phyloP scores from a whole-genome alignment of 371 early-diverging fungal genomes.

The Circinella minor region DNA sequence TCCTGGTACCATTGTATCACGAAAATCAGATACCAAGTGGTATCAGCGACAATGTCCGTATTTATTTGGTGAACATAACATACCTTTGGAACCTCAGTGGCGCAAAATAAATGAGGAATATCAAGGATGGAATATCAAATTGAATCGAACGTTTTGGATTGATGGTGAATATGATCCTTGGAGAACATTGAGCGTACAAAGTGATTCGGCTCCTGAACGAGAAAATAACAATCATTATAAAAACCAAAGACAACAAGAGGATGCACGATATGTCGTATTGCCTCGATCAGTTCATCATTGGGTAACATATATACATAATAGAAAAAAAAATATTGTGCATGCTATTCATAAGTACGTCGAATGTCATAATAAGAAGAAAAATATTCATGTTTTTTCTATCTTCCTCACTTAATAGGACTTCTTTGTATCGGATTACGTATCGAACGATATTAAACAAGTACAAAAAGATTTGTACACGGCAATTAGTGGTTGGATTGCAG shows the following conservation, averaged over 20 bases:
- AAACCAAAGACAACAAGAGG: constrained; percentile 4
- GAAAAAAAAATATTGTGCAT: too few species aligned
- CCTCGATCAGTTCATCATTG: constrained; percentile 29
- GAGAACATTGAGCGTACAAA: constrained; percentile 29
- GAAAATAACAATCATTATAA: neutral
- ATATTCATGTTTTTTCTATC: neutral
- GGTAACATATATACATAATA: constrained; percentile 12
- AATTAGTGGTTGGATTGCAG: constrained; percentile 18
- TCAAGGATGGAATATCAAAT: constrained; percentile 53
- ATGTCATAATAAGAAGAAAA: too few species aligned
- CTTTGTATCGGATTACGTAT: constrained; percentile 17
- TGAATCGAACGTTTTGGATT: constrained; percentile 56
- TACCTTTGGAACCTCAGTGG: constrained; percentile 36
- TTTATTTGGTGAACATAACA: constrained; percentile 43
- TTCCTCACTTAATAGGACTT: constrained; percentile 20
- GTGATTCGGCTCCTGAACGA: constrained; percentile 24
- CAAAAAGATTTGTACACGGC: constrained; percentile 10
- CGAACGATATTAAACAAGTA: constrained; percentile 9
- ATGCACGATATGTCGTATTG: constrained; percentile 22
- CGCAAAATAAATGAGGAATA: constrained; percentile 44
- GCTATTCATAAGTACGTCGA: too few species aligned
- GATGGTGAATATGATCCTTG: constrained; percentile 62
- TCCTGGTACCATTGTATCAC: constrained; percentile 41
- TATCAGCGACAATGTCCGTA: constrained; percentile 51
- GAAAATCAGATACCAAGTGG: constrained; percentile 40